Base-by-base conservation (phyloP, 768 basidiomycete species). In the Kwoniella pini region DNA sequence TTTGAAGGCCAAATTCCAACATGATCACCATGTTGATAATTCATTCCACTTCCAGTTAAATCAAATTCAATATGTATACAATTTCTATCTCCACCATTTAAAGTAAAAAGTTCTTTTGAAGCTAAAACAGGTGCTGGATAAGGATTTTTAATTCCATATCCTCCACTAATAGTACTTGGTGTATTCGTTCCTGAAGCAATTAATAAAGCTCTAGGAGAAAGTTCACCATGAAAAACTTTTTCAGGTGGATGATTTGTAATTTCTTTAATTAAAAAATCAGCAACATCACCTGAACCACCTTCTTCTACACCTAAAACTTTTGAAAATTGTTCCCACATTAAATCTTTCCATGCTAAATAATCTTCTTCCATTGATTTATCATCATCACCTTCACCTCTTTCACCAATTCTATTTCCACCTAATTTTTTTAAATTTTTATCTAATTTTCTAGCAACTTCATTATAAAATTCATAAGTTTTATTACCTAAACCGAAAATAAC, bases 351-450 rank as follows among this genome's bases (percentile, higher is more conserved):
- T 71, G 91, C 93, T 12, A 99, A 85, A 77, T 98, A 99, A 79
- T 99, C 95, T 81, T 99, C 95, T 78, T 99, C 95, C 94, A 99
- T 97, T 75, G 89, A 92, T 83, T 96, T 96, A 80, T 99, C 96
- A 74, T 99, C 95, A 74, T 99, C 96, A 65, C 95, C 95, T 79
- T 98, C 94, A 10, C 95, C 95, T 38, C 88, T 83, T 76, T 88
- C 87, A 42, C 93, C 93, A 33, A 98, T 89, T 53, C 91, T 86
- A 54, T 82, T 77, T 21, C 85, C 96, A 27, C 93, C 95, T 82
- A 92, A 87, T 74, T 87, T 85, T 4, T 84, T 79, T 60, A 99
- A 80, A 27, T 85, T 79, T 2, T 82, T 72, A 70, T 99, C 95
- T 55, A 94, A 83, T 62, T 86, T 85, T 42, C 88, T 84, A 17